These are phyloP conservation scores for Herpotrichia juniperi DNA, from an alignment of 2,329 filamentous ascomycete genomes.

Conservation along the genomic window DNA sequence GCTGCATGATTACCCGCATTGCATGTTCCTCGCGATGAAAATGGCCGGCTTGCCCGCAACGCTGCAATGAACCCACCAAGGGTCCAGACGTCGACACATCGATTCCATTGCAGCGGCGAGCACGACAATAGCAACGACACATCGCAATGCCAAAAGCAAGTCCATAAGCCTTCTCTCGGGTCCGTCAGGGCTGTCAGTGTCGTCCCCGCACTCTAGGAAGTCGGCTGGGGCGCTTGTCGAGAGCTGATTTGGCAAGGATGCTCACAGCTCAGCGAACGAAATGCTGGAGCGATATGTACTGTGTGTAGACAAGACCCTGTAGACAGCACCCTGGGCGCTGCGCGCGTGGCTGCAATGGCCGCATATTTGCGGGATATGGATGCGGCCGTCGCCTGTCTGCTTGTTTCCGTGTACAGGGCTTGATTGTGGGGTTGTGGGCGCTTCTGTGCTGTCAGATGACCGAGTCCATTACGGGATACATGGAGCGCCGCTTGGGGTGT, in stretches of 20 bases:
- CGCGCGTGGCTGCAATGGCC: conserved; percentile 28
- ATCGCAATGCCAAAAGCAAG: conserved; percentile 10
- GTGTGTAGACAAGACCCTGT: conserved; percentile 29
- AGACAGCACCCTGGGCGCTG: conserved; percentile 20
- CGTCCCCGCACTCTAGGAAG: conserved; percentile 32
- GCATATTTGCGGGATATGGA: conserved; percentile 8
- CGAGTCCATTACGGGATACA: conserved; percentile 12
- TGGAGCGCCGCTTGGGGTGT: conserved; percentile 9
- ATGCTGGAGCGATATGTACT: no score
- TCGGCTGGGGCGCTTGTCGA: conserved; percentile 40
- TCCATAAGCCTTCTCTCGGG: conserved; percentile 20
- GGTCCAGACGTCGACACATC: background rate
- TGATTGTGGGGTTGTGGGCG: conserved; percentile 5
- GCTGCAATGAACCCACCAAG: background rate
- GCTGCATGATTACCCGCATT: background rate
- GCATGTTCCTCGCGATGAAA: background rate
- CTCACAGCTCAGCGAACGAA: conserved; percentile 10
- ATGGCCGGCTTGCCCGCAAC: background rate
- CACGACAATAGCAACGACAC: background rate
- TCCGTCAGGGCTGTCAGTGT: conserved; percentile 16
- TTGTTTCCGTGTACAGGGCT: background rate
- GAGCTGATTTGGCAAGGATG: conserved; percentile 23
- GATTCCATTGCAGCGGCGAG: background rate
- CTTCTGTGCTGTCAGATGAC: conserved; percentile 39
- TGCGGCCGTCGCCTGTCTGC: conserved; percentile 1